Percentiles rank a stretch among this genome's conserved stretches.
Evolutionary conservation across 2,329 filamentous ascomycete species (phyloP).

Genomic region (Fusarium hostae): DNA sequence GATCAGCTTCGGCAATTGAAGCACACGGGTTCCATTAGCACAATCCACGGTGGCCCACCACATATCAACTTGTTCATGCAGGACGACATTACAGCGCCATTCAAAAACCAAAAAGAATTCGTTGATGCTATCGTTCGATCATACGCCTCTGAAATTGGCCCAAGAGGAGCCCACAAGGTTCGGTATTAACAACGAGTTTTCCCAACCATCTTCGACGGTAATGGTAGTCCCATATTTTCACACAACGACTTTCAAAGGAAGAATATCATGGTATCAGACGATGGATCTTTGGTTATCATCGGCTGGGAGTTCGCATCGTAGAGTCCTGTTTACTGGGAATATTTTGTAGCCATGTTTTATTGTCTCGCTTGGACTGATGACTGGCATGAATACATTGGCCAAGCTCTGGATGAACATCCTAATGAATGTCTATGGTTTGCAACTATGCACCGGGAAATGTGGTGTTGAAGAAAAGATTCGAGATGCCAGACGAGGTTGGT

Average conservation of each 20-base stretch:
- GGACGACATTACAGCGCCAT: slow-evolving; percentile 17
- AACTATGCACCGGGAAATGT: slow-evolving; percentile 32
- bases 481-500: no score
- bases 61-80: slow-evolving; percentile 33
- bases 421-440: slow-evolving; percentile 36
- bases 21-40: slow-evolving; percentile 35
- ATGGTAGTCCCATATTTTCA: slow-evolving; percentile 26
- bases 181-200: slow-evolving; percentile 18
- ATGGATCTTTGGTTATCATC: slow-evolving; percentile 27
- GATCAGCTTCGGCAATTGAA: slow-evolving; percentile 23
- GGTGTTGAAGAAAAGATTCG: slow-evolving; percentile 4
- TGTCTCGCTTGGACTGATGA: slow-evolving; percentile 35
- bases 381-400: slow-evolving; percentile 35
- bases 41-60: slow-evolving; percentile 19
- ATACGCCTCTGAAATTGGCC: slow-evolving; percentile 20
- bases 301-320: slow-evolving; percentile 41
- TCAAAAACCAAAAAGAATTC: slow-evolving; percentile 18
- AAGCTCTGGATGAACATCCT: slow-evolving; percentile 32
- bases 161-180: slow-evolving; percentile 8
- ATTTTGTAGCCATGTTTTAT: slow-evolving; percentile 26
- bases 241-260: slow-evolving; percentile 41
- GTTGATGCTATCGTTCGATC: slow-evolving; percentile 23
- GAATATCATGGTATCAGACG: slow-evolving; percentile 28
- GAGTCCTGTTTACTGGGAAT: slow-evolving; percentile 43
- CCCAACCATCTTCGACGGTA: slow-evolving; percentile 7